Base-by-base conservation (phyloP, 768 basidiomycete species). In the Boletus rufocinnamomeus region DNA sequence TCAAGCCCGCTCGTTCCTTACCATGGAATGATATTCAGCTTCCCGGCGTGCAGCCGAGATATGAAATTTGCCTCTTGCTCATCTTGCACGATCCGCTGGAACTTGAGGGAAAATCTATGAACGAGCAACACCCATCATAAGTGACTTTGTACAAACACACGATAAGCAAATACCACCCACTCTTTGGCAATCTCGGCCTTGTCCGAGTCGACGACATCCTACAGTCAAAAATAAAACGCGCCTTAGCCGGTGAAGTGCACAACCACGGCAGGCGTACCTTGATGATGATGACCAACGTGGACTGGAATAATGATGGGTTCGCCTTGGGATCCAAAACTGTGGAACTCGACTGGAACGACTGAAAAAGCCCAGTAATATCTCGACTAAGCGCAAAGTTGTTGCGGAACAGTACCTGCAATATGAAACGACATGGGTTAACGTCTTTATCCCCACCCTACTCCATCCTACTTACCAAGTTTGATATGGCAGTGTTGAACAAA, bases 161-260 rank as follows among this genome's bases (percentile, higher is more conserved):
- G 19, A 37, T 9, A 13, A 45, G 10, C 0, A 38, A 1, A 4
- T 0, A 41, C 13, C 4, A 54, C 82, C 53, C 56, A 86, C 85
- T 87, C 85, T 69, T 75, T 73, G 6, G 77, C 78, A 25, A 87
- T 85, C 52, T 87, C 85, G 2, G 62, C 69, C 65, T 79, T 83
- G 69, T 87, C 85, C 0, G 82, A 79, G 53, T 87, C 85, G 1
- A 85, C 79, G 16, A 87, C 85, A 50, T 87, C 86, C 85, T 87
- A 55, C 3, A 19, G n/a, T 52, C 16, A 17, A n/a, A 34, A 7
- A 17, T 32, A 16, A 16, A 17, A 23, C 0, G 16, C 4, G 25
- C 37, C 8, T 69, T 3, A 58, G 4, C 2, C 4, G 9, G 35
- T 1, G 27, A 10, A 8, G 17, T 6, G 10, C 0, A 32, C 21